A percentile compares a stretch with the other conserved stretches of the same genome.
Conservation (phyloP, 148 eudicot species). For the Dianthus caryophyllus region DNA sequence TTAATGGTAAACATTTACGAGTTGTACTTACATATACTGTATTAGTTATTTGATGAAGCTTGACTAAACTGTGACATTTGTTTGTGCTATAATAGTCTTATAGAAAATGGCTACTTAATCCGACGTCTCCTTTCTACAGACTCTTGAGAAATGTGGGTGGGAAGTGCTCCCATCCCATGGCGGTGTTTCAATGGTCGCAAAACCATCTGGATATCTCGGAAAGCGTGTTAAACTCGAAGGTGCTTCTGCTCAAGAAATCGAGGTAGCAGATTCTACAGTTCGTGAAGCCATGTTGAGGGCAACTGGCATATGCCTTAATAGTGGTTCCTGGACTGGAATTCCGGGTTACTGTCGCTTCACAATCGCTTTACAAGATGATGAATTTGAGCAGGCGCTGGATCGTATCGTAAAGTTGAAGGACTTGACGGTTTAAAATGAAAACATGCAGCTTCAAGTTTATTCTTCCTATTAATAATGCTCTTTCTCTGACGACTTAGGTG, state of each 20-base stretch:
- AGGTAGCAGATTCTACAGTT: slow-evolving; percentile 59
- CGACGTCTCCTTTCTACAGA: slow-evolving; percentile 32
- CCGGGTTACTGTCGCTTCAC: slow-evolving; percentile 90
- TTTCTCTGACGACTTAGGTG: slow-evolving; percentile 18
- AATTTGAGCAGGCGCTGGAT: slow-evolving; percentile 66
- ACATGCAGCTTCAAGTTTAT: background rate
- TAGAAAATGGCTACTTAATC: background rate
- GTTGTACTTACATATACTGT: background rate
- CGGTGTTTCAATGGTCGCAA: slow-evolving; percentile 86
- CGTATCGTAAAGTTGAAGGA: slow-evolving; percentile 56
- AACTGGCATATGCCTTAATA: slow-evolving; percentile 80
- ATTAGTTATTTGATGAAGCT: no score
- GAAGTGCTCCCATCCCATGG: slow-evolving; percentile 69
- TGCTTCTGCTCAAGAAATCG: slow-evolving; percentile 33
- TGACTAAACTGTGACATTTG: background rate
- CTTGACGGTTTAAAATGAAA: slow-evolving; percentile 19
- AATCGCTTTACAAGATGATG: slow-evolving; percentile 65
- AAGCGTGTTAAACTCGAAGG: slow-evolving; percentile 48
- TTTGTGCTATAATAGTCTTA: background rate
- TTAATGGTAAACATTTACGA: background rate
- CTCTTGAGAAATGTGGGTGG: slow-evolving; percentile 85
- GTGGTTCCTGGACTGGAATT: slow-evolving; percentile 83
- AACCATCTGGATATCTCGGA: slow-evolving; percentile 63
- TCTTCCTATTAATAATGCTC: slow-evolving; percentile 4
- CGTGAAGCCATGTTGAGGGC: slow-evolving; percentile 65